Percentiles rank a stretch among this genome's conserved stretches.
Conservation (phyloP, 2,329 filamentous ascomycete species). For the Fusarium sp. region DNA sequence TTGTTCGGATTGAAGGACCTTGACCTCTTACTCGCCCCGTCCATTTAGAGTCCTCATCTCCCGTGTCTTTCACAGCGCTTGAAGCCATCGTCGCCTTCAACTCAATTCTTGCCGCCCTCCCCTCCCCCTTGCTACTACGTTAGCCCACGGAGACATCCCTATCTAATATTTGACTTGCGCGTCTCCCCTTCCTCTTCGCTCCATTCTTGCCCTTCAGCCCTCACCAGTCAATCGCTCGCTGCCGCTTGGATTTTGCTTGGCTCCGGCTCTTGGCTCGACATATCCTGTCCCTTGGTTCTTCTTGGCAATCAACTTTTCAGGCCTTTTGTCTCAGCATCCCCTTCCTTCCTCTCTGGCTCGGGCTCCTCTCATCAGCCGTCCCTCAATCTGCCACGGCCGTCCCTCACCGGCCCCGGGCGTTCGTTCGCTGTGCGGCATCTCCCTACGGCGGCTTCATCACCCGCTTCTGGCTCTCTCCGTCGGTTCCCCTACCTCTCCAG, state of each 20-base stretch:
- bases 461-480: slow-evolving; percentile 11
- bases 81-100: slow-evolving; percentile 3
- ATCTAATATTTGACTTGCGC: slow-evolving; percentile 6
- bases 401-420: slow-evolving; percentile 7
- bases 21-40: background rate
- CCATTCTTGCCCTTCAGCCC: slow-evolving; percentile 2
- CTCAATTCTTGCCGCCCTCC: slow-evolving; percentile 7
- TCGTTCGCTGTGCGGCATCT: slow-evolving; percentile 16
- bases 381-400: slow-evolving; percentile 22
- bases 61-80: background rate
- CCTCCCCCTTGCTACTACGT: background rate
- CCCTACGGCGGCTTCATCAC: background rate
- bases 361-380: background rate
- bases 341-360: slow-evolving; percentile 17
- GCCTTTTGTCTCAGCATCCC: slow-evolving; percentile 31
- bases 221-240: slow-evolving; percentile 17
- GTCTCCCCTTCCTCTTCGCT: background rate
- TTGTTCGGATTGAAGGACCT: background rate
- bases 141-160: background rate
- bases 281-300: slow-evolving; percentile 33
- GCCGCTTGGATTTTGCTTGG: slow-evolving; percentile 31
- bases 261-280: slow-evolving; percentile 33
- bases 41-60: slow-evolving; percentile 5
- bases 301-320: slow-evolving; percentile 26
- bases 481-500: slow-evolving; percentile 1